Conservation (phyloP, 2,329 filamentous ascomycete species). For the Cytospora piceae region DNA sequence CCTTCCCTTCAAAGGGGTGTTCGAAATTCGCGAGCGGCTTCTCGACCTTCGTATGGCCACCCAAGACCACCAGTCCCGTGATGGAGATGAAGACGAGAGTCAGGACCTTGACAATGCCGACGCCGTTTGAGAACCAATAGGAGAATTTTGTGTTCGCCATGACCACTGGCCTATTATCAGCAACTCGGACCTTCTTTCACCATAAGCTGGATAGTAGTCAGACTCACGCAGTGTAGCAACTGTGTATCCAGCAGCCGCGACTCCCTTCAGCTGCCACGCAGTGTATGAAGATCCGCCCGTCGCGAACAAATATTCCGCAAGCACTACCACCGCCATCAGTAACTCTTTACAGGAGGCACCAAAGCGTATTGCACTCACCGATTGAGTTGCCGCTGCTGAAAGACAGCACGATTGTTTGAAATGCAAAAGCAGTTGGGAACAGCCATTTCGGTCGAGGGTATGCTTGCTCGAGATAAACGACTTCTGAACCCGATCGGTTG, state of each 20-base stretch:
- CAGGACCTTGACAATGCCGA: slow-evolving; percentile 60
- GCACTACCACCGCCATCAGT: slow-evolving; percentile 43
- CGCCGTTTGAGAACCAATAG: slow-evolving; percentile 54
- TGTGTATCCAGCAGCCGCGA: slow-evolving; percentile 67
- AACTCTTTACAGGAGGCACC: no score
- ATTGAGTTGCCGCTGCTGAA: slow-evolving; percentile 70
- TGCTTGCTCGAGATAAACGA: slow-evolving; percentile 70
- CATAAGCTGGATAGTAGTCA: not conserved
- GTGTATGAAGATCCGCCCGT: slow-evolving; percentile 55
- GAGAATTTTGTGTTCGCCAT: slow-evolving; percentile 57
- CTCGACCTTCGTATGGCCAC: slow-evolving; percentile 53
- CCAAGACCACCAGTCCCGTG: slow-evolving; percentile 62
- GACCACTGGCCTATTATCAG: slow-evolving; percentile 30
- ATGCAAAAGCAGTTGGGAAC: slow-evolving; percentile 66
- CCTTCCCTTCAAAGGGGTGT: slow-evolving; percentile 53
- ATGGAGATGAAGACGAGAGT: slow-evolving; percentile 62
- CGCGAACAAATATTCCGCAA: slow-evolving; percentile 66
- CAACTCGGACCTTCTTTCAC: not conserved
- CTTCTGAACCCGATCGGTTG: slow-evolving; percentile 67
- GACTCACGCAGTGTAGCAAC: slow-evolving; percentile 53
- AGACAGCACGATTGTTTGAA: slow-evolving; percentile 65
- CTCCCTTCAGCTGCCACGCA: slow-evolving; percentile 68
- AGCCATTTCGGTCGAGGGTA: slow-evolving; percentile 67
- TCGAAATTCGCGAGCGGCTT: slow-evolving; percentile 59
- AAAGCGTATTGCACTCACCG: slow-evolving; percentile 36